Base-by-base conservation (phyloP, 305 asterid genomes). In the Fraxinus xanthoxyloides region DNA sequence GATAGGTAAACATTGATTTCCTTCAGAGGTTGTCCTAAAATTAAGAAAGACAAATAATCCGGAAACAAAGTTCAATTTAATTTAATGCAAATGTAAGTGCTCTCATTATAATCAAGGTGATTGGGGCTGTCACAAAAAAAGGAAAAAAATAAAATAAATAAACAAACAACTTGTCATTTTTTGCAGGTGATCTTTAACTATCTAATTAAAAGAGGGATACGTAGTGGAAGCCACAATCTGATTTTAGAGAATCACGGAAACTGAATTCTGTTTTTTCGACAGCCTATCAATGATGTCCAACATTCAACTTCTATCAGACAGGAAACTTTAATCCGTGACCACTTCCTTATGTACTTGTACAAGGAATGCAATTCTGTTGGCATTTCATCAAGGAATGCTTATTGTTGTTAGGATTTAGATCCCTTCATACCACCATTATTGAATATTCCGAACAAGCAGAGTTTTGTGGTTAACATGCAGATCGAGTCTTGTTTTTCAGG, bases 21-120 rank as follows among this genome's bases (percentile, higher is more conserved):
- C 80, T 79, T 85, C 67, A 77, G 86, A 78, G 79, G 35, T 77
- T 78, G 32, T 61, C 72, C 17, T 6, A 56, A 56, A n/a, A 56
- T 56, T 56, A 2, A 56, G 65, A 56, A 56, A 56, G 26, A 6
- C 28, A 4, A 56, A 19, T 19, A 56, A 56, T 56, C 65, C 35
- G 76, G 30, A 79, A 65, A 74, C 76, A 63, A 72, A 38, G 28
- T 78, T 38, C 38, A 43, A 15, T 19, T 48, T 75, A 21, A 59
- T 81, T 77, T 17, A 38, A 77, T 10, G 59, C 32, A 72, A 76
- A 63, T 21, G 17, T 59, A 8, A 23, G 1, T 32, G 46, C 21
- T 75, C 31, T 5, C 0, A 15, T 4, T 6, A 23, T 24, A 24
- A 24, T 38, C 4, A 73, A 32, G 77, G 54, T 19, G 82, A 61